Conservation (phyloP, 1,284 basidiomycete species). For the Marasmius fiardii region DNA sequence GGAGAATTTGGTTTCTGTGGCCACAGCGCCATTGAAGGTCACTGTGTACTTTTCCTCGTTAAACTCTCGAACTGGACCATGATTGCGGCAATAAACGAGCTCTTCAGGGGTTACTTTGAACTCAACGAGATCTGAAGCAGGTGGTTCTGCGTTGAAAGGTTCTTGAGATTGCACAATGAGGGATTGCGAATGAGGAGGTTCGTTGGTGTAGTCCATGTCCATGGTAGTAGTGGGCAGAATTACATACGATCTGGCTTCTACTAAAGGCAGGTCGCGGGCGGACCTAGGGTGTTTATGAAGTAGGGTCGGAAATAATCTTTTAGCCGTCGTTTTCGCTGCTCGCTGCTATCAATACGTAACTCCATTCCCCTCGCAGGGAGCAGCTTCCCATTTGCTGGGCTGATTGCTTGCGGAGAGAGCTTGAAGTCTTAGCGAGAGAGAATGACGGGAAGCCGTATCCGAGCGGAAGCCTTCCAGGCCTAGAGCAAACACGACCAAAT, state of each 20-base stretch:
- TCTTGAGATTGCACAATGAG: constrained; percentile 42
- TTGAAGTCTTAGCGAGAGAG: no score
- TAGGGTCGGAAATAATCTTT: neutral
- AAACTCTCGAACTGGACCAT: constrained; percentile 53
- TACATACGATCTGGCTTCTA: no score
- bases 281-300: no score
- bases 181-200: constrained; percentile 43
- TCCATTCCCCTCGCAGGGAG: neutral
- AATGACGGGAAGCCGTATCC: no score
- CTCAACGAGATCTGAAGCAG: constrained; percentile 31
- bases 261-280: neutral
- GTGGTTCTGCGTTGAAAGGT: constrained; percentile 61
- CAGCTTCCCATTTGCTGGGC: neutral
- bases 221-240: constrained; percentile 13
- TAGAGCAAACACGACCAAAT: neutral
- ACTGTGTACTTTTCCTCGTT: constrained; percentile 42
- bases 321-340: neutral
- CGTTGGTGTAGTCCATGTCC: constrained; percentile 38
- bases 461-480: no score
- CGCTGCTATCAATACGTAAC: neutral
- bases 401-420: neutral
- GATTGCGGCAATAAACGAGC: constrained; percentile 59
- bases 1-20: constrained; percentile 31
- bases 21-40: constrained; percentile 34
- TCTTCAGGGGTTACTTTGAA: constrained; percentile 51